These are phyloP conservation scores for Elaeis guineensis DNA, from an alignment of 176 grass and related monocot genomes.

Conservation along the genomic window DNA sequence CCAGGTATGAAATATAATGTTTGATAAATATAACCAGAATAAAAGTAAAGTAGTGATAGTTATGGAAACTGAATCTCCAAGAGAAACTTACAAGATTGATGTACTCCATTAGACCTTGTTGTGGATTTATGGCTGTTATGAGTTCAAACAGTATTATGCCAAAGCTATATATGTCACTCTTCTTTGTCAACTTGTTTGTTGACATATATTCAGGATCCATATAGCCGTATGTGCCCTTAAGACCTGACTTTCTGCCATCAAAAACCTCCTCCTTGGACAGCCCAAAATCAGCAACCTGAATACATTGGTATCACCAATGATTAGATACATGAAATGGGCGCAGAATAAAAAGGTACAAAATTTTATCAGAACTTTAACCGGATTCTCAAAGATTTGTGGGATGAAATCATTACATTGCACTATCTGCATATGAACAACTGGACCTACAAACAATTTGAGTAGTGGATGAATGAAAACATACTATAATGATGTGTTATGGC, in stretches of 20 bases:
- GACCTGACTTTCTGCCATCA: conserved; percentile 68
- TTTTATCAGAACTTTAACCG: no score
- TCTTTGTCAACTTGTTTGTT: conserved; percentile 90
- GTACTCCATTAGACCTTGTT: conserved; percentile 87
- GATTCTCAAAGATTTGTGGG: no score
- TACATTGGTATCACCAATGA: conserved; percentile 5
- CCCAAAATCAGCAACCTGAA: conserved; percentile 90
- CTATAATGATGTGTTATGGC: no score
- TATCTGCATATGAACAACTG: no score
- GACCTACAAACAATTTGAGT: no score
- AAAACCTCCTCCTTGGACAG: conserved; percentile 93
- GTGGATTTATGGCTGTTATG: conserved; percentile 93
- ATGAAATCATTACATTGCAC: no score
- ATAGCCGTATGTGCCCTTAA: conserved; percentile 97
- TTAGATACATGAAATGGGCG: neutral
- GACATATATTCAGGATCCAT: conserved; percentile 99
- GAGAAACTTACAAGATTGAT: conserved; percentile 82
- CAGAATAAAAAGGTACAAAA: conserved; percentile 3
- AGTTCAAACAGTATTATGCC: conserved; percentile 95
- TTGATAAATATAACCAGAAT: no score
- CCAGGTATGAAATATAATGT: no score
- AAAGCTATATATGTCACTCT: conserved; percentile 90
- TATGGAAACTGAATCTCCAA: no score
- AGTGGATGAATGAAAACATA: no score
- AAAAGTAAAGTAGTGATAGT: no score